A percentile compares a stretch with the other conserved stretches of the same genome.
Conservation (phyloP, 176 grass and related monocot genomes). For the Juncus effusus region DNA sequence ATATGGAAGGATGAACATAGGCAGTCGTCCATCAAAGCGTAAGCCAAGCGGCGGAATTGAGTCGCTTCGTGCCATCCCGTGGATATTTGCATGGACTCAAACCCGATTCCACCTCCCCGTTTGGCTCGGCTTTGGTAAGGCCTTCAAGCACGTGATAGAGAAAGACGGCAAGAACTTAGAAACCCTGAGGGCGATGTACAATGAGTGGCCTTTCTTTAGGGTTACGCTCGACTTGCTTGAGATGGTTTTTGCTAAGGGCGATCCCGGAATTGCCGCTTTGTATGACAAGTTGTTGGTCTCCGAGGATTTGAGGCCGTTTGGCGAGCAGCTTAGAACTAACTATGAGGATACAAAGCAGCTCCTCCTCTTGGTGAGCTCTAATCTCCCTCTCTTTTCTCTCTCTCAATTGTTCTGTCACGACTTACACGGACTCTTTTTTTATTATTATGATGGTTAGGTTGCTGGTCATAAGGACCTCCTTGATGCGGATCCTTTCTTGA, state of each 20-base stretch:
- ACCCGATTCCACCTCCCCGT: conserved; percentile 91
- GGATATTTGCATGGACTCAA: conserved; percentile 98
- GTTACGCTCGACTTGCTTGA: conserved; percentile 83
- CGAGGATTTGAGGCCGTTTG: conserved; percentile 43
- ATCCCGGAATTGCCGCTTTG: conserved; percentile 63
- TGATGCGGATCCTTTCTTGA: conserved; percentile 51
- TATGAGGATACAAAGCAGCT: conserved; percentile 48
- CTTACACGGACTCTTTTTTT: background rate
- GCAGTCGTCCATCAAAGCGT: conserved; percentile 72
- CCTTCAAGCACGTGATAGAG: conserved; percentile 47
- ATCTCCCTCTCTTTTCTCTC: background rate
- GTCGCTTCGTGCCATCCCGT: conserved; percentile 81
- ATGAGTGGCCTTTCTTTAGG: conserved; percentile 87
- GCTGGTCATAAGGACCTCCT: conserved; percentile 54
- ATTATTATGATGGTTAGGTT: conserved; percentile 34
- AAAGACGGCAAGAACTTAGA: conserved; percentile 70
- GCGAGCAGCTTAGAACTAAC: conserved; percentile 56
- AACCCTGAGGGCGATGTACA: conserved; percentile 62
- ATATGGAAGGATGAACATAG: conserved; percentile 87
- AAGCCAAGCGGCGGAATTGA: conserved; percentile 69
- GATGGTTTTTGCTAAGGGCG: conserved; percentile 96
- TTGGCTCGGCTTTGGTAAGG: conserved; percentile 75
- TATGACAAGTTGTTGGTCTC: conserved; percentile 73
- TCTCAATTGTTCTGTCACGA: background rate
- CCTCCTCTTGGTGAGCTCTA: conserved; percentile 53